Base-by-base conservation (phyloP, 176 grass and related monocot genomes). In the Areca catechu region DNA sequence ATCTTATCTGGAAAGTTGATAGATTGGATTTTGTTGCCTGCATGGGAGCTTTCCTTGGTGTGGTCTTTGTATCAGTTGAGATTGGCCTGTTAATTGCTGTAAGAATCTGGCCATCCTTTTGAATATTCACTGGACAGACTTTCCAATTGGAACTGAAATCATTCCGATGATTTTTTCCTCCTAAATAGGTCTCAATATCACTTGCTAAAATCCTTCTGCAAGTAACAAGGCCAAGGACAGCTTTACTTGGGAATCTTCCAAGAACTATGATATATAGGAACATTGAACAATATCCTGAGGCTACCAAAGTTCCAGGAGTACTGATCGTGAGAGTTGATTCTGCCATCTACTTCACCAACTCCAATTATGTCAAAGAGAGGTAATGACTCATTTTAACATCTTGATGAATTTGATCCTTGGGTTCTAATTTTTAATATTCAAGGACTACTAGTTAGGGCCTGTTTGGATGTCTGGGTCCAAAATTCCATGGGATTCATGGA, bases 311-410 rank as follows among this genome's bases (percentile, higher is more conserved):
- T 18, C 78, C 93, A 1, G 87, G 81, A 30, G 30, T 88, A 67
- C 25, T 92, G 20, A 83, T 92, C 62, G 56, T 98, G 57, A 88
- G 87, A 69, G 86, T 92, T 34, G 93, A 98, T 76, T 98, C 93
- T 16, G 84, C 87, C 19, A 82, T 98, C 16, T 92, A 98, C 72
- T 98, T 98, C 73, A 80, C 84, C 20, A 98, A 98, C 58, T 89
- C 93, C 20, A 98, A n/a, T 24, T 92, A 98, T 71, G 51, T 85
- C 72, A 98, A 85, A 68, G 93, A 98, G 62, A 98, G 93, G 93
- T 98, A 85, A 79, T 58, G 17, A 22, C 9, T 15, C 7, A 9
- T 54, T 3, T 19, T 19, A 9, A 9, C 34, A 43, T 43, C 34
- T 43, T 14, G 34, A 43, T 43, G 1, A 43, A 43, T 43, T 43